Evolutionary conservation across 2,329 filamentous ascomycete species (phyloP).

Genomic region (Plenodomus tracheiphilus): DNA sequence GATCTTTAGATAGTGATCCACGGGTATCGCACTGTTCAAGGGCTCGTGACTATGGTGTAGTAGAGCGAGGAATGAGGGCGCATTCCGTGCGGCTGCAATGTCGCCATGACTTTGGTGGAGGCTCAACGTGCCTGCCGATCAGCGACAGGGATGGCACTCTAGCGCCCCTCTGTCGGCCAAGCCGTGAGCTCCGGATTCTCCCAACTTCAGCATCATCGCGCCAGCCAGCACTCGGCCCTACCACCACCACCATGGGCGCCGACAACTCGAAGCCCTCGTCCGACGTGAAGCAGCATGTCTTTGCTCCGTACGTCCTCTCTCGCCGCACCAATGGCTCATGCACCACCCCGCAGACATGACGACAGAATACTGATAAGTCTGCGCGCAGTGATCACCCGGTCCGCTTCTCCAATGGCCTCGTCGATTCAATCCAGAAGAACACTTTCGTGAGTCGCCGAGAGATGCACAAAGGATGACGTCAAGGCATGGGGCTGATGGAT

Average conservation of each 20-base stretch:
- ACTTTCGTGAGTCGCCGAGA: slow-evolving; percentile 67
- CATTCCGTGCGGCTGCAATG: no score
- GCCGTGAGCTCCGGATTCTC: slow-evolving; percentile 33
- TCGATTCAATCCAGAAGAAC: slow-evolving; percentile 81
- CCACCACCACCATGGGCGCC: slow-evolving; percentile 58
- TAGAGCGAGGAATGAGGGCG: no score
- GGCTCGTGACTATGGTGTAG: no score
- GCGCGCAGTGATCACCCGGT: slow-evolving; percentile 61
- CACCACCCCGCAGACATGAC: not conserved
- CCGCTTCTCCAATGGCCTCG: slow-evolving; percentile 77
- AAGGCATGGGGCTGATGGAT: slow-evolving; percentile 9
- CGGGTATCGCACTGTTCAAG: no score
- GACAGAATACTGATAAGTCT: slow-evolving; percentile 37
- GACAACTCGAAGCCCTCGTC: slow-evolving; percentile 64
- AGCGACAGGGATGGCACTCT: slow-evolving; percentile 8
- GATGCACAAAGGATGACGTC: not conserved
- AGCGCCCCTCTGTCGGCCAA: slow-evolving; percentile 32
- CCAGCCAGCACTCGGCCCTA: slow-evolving; percentile 21
- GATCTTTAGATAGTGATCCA: no score
- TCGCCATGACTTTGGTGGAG: not conserved
- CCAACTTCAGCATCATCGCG: slow-evolving; percentile 34
- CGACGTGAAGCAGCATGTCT: slow-evolving; percentile 61
- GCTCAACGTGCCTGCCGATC: slow-evolving; percentile 21
- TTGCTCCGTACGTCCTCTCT: slow-evolving; percentile 57
- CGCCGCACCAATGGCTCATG: slow-evolving; percentile 25